Base-by-base conservation (phyloP, 805 yeast genomes). In the Spathaspora girioi region DNA sequence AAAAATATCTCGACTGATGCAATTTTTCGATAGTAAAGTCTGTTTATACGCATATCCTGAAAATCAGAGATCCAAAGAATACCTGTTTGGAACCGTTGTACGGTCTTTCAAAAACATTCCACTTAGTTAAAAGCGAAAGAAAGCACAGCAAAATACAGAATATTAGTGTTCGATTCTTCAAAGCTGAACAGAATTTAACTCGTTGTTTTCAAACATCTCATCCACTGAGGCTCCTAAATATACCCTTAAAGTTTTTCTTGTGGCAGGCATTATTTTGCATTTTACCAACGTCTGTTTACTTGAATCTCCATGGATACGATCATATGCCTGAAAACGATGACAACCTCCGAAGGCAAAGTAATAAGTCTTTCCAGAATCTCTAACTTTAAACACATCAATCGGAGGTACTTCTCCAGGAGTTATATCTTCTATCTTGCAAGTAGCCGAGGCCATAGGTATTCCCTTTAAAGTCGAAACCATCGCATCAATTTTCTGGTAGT, bases 301-400 rank as follows among this genome's bases (percentile, higher is more conserved):
- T 5, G 49, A 48, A 29, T 76, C 78, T 1, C 75, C 71, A 41
- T 72, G 75, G 23, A 66, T 51, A 40, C 77, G 69, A 51, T 89
- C 94, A 62, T 90, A 90, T 0, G 96, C 96, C 65, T 89, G 96
- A 58, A 89, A 86, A 55, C 97, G 68, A 63, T 89, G 97, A 63
- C 97, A 89, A 0, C 96, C 96, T 6, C 96, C 97, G 68, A 89
- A 89, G 1, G 92, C 96, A 67, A 87, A 89, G 61, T 85, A 89
- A 64, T 77, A 78, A 38, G 68, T 75, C 46, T 79, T 68, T 1
- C 89, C 93, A 7, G 78, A 64, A 42, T 86, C 86, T 43, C 84
- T 73, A 1, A 89, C 87, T 38, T 77, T 76, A 55, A 89, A 68
- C 0, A 89, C 90, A 65, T 89, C 97, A 14, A 90, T 77, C 1